phyloP scores from a whole-genome alignment of 306 rosid species.

The Corylus avellana region DNA sequence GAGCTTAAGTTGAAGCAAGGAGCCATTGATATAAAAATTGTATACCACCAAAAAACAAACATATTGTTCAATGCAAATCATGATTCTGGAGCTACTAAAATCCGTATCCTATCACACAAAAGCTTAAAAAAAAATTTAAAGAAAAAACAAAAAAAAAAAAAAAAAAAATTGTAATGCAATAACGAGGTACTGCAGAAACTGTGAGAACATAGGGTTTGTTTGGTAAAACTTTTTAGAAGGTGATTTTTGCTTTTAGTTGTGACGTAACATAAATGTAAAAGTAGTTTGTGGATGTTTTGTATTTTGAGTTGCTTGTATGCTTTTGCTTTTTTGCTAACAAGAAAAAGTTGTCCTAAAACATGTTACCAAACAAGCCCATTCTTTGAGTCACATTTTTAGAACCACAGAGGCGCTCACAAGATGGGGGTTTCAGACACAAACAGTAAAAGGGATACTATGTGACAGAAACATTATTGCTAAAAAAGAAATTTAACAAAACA shows the following conservation, averaged over 20 bases:
- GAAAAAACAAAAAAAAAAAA: neutral
- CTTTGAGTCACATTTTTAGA: slow-evolving; percentile 1
- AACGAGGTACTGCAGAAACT: neutral
- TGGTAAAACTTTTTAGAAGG: too few species aligned
- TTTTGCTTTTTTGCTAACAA: too few species aligned
- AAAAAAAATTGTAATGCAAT: neutral
- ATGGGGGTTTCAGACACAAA: neutral
- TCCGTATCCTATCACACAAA: neutral
- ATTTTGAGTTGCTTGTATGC: too few species aligned
- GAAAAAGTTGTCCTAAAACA: too few species aligned
- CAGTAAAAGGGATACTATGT: neutral
- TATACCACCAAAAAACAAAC: neutral
- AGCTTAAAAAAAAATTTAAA: neutral
- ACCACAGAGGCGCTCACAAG: neutral
- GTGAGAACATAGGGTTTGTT: neutral
- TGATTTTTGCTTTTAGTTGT: too few species aligned
- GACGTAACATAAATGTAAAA: too few species aligned
- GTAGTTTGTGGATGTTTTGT: too few species aligned
- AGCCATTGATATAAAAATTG: neutral
- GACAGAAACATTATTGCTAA: neutral
- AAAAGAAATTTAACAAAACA: neutral
- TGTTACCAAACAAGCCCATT: neutral
- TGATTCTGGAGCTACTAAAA: neutral
- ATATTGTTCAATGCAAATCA: neutral
- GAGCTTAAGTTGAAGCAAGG: neutral